Conservation (phyloP, 306 rosid species). For the Notholithocarpus densiflorus region DNA sequence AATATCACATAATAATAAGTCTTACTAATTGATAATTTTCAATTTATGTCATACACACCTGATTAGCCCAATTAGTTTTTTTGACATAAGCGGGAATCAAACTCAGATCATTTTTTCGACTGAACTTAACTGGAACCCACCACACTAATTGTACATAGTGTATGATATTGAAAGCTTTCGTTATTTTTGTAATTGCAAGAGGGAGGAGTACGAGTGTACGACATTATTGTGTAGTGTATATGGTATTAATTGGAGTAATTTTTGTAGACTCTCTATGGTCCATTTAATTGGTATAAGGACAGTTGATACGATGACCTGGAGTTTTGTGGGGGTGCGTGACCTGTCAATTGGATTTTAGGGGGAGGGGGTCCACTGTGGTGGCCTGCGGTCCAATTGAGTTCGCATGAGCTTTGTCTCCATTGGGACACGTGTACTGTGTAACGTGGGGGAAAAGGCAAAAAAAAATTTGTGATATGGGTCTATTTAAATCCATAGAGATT, state of each 20-base stretch:
- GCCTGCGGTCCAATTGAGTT: not conserved
- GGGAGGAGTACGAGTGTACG: too few relatives aligned
- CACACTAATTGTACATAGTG: too few relatives aligned
- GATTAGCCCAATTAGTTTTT: fast-evolving
- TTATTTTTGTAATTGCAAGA: too few relatives aligned
- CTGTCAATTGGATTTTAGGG: not conserved
- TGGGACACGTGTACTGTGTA: not conserved
- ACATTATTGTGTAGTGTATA: too few relatives aligned
- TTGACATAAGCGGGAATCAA: fast-evolving
- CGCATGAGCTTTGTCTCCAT: not conserved
- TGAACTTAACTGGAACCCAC: fast-evolving
- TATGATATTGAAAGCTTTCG: too few relatives aligned
- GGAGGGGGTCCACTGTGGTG: not conserved
- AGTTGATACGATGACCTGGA: slow-evolving; percentile 27
- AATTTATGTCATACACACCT: fast-evolving
- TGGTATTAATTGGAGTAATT: too few relatives aligned
- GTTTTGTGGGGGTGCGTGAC: slow-evolving; percentile 20
- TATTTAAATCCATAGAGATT: too few relatives aligned
- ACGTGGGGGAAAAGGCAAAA: too few relatives aligned
- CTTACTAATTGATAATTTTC: too few relatives aligned
- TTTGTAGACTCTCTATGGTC: not conserved
- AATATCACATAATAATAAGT: too few relatives aligned
- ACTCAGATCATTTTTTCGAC: fast-evolving
- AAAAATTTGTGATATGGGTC: too few relatives aligned
- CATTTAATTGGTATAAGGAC: slow-evolving; percentile 5